phyloP scores from a whole-genome alignment of 805 yeast species.

The Sungouiozyma intestinalis region DNA sequence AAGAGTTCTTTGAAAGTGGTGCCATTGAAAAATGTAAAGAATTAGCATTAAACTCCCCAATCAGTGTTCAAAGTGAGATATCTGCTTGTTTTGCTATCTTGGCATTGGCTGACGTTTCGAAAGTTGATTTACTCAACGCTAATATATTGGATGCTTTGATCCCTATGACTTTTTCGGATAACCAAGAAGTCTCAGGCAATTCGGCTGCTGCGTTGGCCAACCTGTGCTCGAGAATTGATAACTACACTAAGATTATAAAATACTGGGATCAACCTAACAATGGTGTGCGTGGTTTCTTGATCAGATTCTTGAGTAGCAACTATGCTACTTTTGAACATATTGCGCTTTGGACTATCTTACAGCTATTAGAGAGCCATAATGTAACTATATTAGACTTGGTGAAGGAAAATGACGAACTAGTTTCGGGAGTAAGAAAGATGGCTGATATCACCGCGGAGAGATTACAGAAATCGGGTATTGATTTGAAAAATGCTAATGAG shows the following conservation, averaged over 20 bases:
- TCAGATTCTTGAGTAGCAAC: slow-evolving; percentile 67
- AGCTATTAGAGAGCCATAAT: slow-evolving; percentile 81
- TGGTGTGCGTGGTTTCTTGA: slow-evolving; percentile 77
- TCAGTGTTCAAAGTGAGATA: slow-evolving; percentile 89
- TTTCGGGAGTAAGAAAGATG: slow-evolving; percentile 43
- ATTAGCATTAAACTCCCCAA: slow-evolving; percentile 75
- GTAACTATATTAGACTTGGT: slow-evolving; percentile 44
- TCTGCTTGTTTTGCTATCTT: slow-evolving; percentile 95
- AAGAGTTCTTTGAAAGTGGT: slow-evolving; percentile 86
- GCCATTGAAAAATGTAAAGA: slow-evolving; percentile 90
- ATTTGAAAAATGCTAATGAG: slow-evolving; percentile 9
- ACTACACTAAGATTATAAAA: slow-evolving; percentile 66
- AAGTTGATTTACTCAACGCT: slow-evolving; percentile 69
- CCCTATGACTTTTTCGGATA: slow-evolving; percentile 79
- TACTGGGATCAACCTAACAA: slow-evolving; percentile 74
- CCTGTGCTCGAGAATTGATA: slow-evolving; percentile 79
- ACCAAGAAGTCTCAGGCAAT: slow-evolving; percentile 95
- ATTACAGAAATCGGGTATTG: slow-evolving; percentile 21
- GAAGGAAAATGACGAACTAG: slow-evolving; percentile 43
- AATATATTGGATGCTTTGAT: slow-evolving; percentile 81
- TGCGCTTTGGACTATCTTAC: slow-evolving; percentile 93
- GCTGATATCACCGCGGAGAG: slow-evolving; percentile 29
- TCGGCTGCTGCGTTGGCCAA: slow-evolving; percentile 98
- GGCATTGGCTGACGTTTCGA: slow-evolving; percentile 92
- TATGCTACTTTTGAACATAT: slow-evolving; percentile 96